These are phyloP conservation scores for Pseudogymnoascus sp. DNA, from an alignment of 2,329 filamentous ascomycete species.

Conservation along the genomic window DNA sequence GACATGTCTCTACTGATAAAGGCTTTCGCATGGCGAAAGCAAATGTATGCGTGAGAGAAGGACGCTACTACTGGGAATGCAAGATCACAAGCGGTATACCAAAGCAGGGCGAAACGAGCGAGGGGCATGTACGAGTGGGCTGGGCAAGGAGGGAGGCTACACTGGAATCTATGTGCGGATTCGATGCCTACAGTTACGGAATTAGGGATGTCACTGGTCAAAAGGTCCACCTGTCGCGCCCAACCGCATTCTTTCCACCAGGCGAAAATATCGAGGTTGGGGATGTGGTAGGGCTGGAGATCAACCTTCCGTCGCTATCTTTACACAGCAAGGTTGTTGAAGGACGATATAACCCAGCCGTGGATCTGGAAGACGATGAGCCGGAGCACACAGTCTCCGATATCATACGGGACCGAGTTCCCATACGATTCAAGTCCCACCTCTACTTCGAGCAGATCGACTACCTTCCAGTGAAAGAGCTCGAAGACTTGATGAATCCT, in stretches of 20 bases:
- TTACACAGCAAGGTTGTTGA: constrained; percentile 84
- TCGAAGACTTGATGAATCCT: constrained; percentile 77
- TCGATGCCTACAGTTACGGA: constrained; percentile 89
- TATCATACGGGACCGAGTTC: constrained; percentile 89
- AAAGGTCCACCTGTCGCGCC: constrained; percentile 86
- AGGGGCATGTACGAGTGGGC: constrained; percentile 71
- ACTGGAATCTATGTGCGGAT: constrained; percentile 76
- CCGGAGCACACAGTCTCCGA: constrained; percentile 56
- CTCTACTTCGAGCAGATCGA: constrained; percentile 92
- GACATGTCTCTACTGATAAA: constrained; percentile 80
- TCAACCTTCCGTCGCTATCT: constrained; percentile 76
- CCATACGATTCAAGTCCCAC: constrained; percentile 88
- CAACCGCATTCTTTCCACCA: constrained; percentile 79
- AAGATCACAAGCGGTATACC: constrained; percentile 74
- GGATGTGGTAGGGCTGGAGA: constrained; percentile 90
- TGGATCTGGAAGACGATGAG: constrained; percentile 60
- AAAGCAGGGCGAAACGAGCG: constrained; percentile 24
- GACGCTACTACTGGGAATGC: constrained; percentile 90
- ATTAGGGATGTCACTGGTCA: constrained; percentile 85
- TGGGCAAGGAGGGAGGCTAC: constrained; percentile 78
- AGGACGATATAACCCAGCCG: constrained; percentile 79
- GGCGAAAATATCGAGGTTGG: constrained; percentile 78
- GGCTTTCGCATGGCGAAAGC: constrained; percentile 87
- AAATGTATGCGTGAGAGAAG: constrained; percentile 85
- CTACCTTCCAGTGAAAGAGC: constrained; percentile 78